Evolutionary conservation across 2,329 filamentous ascomycete species (phyloP).

Genomic region (Fusarium tuaranense): DNA sequence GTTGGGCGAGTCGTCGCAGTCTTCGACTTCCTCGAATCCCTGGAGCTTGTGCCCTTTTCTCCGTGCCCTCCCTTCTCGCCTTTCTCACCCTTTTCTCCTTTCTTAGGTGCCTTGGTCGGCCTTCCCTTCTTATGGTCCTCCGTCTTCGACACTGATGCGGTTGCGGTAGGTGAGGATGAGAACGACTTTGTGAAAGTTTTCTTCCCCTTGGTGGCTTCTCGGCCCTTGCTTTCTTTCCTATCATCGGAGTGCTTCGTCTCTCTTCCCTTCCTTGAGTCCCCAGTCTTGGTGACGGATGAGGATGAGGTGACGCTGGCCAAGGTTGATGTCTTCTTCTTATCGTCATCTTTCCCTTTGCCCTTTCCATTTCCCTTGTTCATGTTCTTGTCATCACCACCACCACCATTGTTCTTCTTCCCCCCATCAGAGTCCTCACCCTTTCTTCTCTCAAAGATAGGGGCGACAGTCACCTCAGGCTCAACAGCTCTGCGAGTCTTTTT

Average conservation of each 20-base stretch:
- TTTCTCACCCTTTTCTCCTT: background rate
- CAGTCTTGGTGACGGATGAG: background rate
- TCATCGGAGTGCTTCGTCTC: background rate
- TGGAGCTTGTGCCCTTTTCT: background rate
- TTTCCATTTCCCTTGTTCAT: background rate
- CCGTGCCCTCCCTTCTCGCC: no score
- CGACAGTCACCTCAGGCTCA: background rate
- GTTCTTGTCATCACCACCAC: background rate
- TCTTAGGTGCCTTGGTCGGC: background rate
- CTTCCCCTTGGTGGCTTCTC: background rate
- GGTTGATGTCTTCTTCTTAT: background rate
- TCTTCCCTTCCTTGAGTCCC: background rate
- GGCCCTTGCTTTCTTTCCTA: background rate
- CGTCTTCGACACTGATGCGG: background rate
- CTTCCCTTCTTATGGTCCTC: background rate
- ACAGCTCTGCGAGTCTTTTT: background rate
- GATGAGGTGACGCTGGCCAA: background rate
- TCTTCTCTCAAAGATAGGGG: background rate
- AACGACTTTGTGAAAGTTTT: background rate
- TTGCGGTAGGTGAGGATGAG: background rate
- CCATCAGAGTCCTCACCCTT: background rate
- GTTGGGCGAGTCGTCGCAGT: background rate
- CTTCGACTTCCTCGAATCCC: background rate
- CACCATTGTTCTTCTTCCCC: background rate
- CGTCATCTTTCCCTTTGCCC: background rate